phyloP scores from a whole-genome alignment of 257 asterid species.

The Ilex aquifolium region DNA sequence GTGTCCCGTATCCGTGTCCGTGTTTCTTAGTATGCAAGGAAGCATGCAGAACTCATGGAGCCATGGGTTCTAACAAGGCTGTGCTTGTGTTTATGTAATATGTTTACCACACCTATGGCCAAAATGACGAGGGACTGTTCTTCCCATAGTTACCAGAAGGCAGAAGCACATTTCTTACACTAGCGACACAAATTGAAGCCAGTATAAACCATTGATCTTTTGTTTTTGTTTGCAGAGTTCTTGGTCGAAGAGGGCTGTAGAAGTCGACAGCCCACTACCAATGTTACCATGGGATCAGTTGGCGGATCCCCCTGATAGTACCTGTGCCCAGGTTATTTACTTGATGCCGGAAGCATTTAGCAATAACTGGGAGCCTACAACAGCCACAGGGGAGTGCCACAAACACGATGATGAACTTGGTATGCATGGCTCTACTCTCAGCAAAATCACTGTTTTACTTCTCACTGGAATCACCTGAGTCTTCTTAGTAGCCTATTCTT shows the following conservation, averaged over 20 bases:
- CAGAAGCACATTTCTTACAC: too few species aligned
- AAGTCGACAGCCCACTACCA: constrained; percentile 31
- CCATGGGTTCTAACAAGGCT: too few species aligned
- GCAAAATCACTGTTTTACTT: too few species aligned
- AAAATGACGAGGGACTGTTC: too few species aligned
- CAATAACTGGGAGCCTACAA: constrained; percentile 26
- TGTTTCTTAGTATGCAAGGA: too few species aligned
- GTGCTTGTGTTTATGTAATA: too few species aligned
- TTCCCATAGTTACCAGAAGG: too few species aligned
- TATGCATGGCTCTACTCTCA: constrained; percentile 7
- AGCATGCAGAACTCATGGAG: too few species aligned
- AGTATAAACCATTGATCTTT: too few species aligned
- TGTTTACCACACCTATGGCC: too few species aligned
- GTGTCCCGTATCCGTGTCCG: too few species aligned
- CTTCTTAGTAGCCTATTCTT: not conserved
- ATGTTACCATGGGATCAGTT: constrained; percentile 33
- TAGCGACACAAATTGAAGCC: too few species aligned
- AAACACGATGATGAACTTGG: constrained; percentile 24
- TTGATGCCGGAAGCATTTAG: constrained; percentile 29
- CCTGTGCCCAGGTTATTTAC: constrained; percentile 38
- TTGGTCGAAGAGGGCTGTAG: constrained; percentile 38
- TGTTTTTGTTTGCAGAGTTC: constrained; percentile 23
- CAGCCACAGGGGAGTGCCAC: constrained; percentile 17
- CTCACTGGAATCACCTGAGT: not conserved
- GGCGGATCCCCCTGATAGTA: constrained; percentile 34